Evolutionary conservation across 257 asterid species (phyloP).

Genomic region (Fraxinus pennsylvanica): DNA sequence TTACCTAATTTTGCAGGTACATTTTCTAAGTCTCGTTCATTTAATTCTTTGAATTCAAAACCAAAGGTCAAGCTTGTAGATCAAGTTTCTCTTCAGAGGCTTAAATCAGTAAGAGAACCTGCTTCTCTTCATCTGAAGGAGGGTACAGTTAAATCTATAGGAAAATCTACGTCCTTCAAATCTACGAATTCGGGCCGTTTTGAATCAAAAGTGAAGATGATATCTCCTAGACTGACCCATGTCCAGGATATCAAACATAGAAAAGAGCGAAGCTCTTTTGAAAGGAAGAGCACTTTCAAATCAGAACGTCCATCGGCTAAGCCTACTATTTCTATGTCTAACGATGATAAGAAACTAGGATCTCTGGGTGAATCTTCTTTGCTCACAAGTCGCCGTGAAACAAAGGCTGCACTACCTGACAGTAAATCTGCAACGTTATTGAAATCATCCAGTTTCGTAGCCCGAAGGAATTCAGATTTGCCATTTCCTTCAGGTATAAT

Average conservation of each 20-base stretch:
- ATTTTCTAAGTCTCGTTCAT: conserved; percentile 73
- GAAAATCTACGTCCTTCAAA: conserved; percentile 76
- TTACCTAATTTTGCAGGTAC: conserved; percentile 53
- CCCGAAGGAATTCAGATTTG: conserved; percentile 49
- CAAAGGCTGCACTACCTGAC: conserved; percentile 50
- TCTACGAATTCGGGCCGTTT: conserved; percentile 47
- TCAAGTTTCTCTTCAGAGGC: conserved; percentile 68
- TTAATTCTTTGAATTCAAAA: conserved; percentile 62
- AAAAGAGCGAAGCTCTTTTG: conserved; percentile 55
- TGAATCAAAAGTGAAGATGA: conserved; percentile 68
- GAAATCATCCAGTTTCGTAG: conserved; percentile 58
- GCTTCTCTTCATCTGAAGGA: conserved; percentile 56
- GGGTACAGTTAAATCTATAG: conserved; percentile 55
- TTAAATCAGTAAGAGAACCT: conserved; percentile 60
- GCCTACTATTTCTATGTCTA: conserved; percentile 44
- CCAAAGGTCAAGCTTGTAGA: conserved; percentile 72
- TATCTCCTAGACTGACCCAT: conserved; percentile 60
- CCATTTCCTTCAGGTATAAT: conserved; percentile 50
- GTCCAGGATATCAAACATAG: conserved; percentile 52
- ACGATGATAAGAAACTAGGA: conserved; percentile 48
- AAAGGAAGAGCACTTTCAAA: conserved; percentile 64
- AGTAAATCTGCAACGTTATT: conserved; percentile 45
- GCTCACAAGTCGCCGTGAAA: conserved; percentile 45
- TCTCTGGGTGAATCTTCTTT: conserved; percentile 46
- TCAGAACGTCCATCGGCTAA: conserved; percentile 48